Base-by-base conservation (phyloP, 1,284 basidiomycete species). In the Omphalotus olearius region DNA sequence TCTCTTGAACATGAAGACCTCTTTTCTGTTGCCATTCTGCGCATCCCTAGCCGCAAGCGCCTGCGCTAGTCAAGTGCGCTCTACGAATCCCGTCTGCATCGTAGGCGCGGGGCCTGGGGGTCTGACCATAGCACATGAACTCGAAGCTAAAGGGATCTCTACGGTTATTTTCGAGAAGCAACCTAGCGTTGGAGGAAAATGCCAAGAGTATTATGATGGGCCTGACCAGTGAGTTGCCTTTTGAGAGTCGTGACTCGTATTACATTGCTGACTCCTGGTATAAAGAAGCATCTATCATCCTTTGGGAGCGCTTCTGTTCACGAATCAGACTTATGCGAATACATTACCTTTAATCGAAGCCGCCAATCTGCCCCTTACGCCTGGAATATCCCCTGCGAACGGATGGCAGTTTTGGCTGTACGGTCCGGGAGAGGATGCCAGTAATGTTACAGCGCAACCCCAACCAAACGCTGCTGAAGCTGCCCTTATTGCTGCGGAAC, bases 61-160 rank as follows among this genome's bases (percentile, higher is more conserved):
- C 30, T 33, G 13, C 9, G 30, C 30, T 13, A 33, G 30, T 9
- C 30, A 9, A 33, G 30, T 13, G 7, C 7, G 9, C 2, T 33
- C 30, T 2, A 2, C 30, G 7, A 13, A 48, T 40, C 52, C 52
- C 18, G 47, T 53, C 26, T 53, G 52, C 14, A 37, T 53, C 26
- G 36, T 54, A 6, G 53, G 53, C 2, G 53, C 53, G 30, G 53
- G 53, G 4, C 53, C 53, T n/a, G 33, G 48, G 0, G 53, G 53
- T 11, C 39, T 54, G 10, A 42, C 45, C 13, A 49, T 45, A 10
- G 53, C 53, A 7, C 44, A 51, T 17, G 48, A 42, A 18, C 38
- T 54, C 1, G 49, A 54, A 18, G 38, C 18, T 25, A 41, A 45
- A 14, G 45, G 45, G 1, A 36, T 45, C 10, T 13, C 48, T 3